Conservation (phyloP, 371 early-diverging fungal genomes). For the Mucor sp. region DNA sequence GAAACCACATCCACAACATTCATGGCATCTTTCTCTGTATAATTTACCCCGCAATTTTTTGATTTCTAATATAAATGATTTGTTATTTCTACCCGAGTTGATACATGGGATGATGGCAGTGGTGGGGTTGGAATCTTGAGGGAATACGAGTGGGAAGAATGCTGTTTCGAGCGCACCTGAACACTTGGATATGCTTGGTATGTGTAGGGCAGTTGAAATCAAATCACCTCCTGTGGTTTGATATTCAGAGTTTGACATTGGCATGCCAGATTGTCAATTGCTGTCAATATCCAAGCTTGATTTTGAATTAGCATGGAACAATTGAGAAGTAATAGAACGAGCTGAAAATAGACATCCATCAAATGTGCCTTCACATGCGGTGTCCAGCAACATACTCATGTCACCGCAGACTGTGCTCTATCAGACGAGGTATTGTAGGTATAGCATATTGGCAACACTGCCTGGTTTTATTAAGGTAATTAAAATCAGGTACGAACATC, state of each 20-base stretch:
- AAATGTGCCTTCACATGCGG: not conserved
- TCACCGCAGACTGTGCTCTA: no score
- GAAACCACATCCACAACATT: constrained; percentile 18
- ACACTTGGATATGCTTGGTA: not conserved
- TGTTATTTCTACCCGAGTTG: no score
- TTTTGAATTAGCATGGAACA: no score
- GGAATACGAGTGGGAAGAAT: not conserved
- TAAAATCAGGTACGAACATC: constrained; percentile 6
- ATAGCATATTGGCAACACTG: not conserved
- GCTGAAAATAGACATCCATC: not conserved
- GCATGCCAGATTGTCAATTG: no score
- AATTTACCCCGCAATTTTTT: not conserved
- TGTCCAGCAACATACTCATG: no score
- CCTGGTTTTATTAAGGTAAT: not conserved
- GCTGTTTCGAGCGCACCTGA: no score
- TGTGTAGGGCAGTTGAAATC: not conserved
- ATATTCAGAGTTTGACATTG: no score
- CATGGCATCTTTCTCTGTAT: constrained; percentile 30
- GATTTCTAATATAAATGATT: not conserved
- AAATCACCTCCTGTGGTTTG: not conserved
- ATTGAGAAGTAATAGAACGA: no score
- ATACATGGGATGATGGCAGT: no score
- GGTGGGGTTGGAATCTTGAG: no score
- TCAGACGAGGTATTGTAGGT: no score
- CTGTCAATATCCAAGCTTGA: no score